These are phyloP conservation scores for Podospora australis DNA, from an alignment of 495 filamentous ascomycete species.

Conservation along the genomic window DNA sequence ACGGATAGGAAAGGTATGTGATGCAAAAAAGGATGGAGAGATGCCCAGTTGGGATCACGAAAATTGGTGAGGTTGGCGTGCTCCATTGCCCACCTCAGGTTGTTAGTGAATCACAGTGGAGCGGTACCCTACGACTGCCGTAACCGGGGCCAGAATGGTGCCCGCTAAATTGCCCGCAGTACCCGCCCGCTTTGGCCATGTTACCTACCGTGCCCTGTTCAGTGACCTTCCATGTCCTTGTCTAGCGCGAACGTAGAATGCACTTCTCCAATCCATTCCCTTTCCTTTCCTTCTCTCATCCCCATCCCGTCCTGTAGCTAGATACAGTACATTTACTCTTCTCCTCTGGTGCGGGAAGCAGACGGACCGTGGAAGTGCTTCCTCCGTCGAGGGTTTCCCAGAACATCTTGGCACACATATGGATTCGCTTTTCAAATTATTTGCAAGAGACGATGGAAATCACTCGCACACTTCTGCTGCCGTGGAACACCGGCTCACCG, in stretches of 20 bases:
- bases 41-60: too few relatives aligned
- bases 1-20: too few relatives aligned
- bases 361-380: not conserved
- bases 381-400: not conserved
- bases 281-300: not conserved
- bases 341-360: not conserved
- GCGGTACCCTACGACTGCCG: conserved; percentile 14
- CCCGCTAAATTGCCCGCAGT: not conserved
- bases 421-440: too few relatives aligned
- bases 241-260: conserved; percentile 2
- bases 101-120: not conserved
- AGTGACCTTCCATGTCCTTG: not conserved
- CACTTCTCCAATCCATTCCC: not conserved
- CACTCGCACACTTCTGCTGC: not conserved
- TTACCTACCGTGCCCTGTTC: too few relatives aligned
- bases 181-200: not conserved
- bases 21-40: too few relatives aligned
- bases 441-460: too few relatives aligned
- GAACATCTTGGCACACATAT: not conserved
- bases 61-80: not conserved
- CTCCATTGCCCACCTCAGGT: not conserved
- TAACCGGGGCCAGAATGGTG: conserved; percentile 5
- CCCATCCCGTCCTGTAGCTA: not conserved
- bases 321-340: too few relatives aligned
- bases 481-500: not conserved